These are phyloP conservation scores for Paxillus rubicundulus DNA, from an alignment of 768 basidiomycete genomes.

Conservation along the genomic window DNA sequence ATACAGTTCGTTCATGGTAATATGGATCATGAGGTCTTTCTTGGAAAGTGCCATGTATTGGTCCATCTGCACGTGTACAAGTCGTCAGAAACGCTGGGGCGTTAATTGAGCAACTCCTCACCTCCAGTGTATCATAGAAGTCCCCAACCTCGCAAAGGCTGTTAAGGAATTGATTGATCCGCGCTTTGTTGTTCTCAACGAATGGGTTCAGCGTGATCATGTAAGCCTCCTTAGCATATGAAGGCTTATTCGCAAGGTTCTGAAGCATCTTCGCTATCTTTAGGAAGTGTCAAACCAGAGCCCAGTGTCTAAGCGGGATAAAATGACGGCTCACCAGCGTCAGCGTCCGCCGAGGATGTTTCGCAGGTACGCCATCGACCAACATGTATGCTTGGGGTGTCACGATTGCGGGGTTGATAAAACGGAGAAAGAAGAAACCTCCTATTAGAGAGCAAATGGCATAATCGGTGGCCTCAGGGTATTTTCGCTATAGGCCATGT, in stretches of 20 bases:
- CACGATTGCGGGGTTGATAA: conserved; percentile 99
- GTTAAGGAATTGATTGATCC: conserved; percentile 97
- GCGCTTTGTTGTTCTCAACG: conserved; percentile 96
- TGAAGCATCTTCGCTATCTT: conserved; percentile 99
- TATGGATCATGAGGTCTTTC: conserved; percentile 97
- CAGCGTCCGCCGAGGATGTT: conserved; percentile 93
- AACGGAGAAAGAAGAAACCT: conserved; percentile 99
- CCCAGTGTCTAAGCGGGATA: background rate
- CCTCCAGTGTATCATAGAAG: conserved; percentile 98
- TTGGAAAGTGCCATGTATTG: conserved; percentile 99
- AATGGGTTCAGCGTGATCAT: conserved; percentile 99
- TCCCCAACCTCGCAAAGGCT: conserved; percentile 97
- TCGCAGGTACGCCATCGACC: conserved; percentile 95
- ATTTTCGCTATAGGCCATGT: conserved; percentile 72
- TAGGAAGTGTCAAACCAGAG: conserved; percentile 4
- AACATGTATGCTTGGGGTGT: conserved; percentile 99
- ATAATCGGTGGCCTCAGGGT: conserved; percentile 97
- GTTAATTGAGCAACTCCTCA: conserved; percentile 31
- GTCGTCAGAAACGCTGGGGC: background rate
- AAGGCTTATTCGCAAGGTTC: conserved; percentile 98
- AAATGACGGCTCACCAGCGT: conserved; percentile 62
- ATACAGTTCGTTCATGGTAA: conserved; percentile 97
- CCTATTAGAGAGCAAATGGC: conserved; percentile 98
- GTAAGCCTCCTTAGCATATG: conserved; percentile 95
- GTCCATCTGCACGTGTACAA: conserved; percentile 72